phyloP scores from a whole-genome alignment of 2,329 filamentous ascomycete species.

The Fusarium falciforme region DNA sequence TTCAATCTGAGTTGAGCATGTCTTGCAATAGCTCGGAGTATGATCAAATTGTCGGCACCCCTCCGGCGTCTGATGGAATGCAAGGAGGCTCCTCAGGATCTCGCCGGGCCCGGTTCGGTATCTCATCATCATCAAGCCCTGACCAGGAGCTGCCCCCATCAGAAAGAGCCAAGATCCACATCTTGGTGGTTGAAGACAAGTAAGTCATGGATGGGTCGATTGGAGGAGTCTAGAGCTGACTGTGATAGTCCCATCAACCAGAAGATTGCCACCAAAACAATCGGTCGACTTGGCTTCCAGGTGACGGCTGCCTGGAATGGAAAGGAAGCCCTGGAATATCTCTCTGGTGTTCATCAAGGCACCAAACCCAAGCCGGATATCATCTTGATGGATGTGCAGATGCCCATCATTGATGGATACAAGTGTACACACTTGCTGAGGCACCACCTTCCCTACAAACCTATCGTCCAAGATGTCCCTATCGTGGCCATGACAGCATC shows the following conservation, averaged over 20 bases:
- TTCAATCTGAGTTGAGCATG: conserved; percentile 72
- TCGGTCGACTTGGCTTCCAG: conserved; percentile 77
- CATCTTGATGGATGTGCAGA: conserved; percentile 83
- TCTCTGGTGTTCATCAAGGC: conserved; percentile 64
- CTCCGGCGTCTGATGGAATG: conserved; percentile 44
- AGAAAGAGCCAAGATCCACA: conserved; percentile 72
- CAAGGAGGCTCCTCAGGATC: conserved; percentile 36
- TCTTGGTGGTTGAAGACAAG: conserved; percentile 88
- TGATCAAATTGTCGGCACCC: conserved; percentile 59
- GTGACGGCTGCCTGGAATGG: conserved; percentile 82
- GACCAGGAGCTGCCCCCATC: conserved; percentile 63
- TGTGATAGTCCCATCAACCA: conserved; percentile 72
- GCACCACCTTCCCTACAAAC: conserved; percentile 73
- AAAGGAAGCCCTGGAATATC: conserved; percentile 80
- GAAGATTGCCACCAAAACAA: conserved; percentile 80
- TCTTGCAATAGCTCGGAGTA: conserved; percentile 76
- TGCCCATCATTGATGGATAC: conserved; percentile 83
- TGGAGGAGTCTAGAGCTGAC: conserved; percentile 24
- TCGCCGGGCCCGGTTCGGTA: conserved; percentile 48
- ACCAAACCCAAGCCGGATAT: conserved; percentile 73
- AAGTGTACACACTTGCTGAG: conserved; percentile 79
- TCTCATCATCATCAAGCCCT: conserved; percentile 50
- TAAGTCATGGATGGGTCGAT: conserved; percentile 52
- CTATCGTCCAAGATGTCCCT: conserved; percentile 70
- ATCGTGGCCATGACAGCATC: conserved; percentile 87